phyloP scores from a whole-genome alignment of 2,329 filamentous ascomycete genomes.

The Colletotrichum tamarilloi region DNA sequence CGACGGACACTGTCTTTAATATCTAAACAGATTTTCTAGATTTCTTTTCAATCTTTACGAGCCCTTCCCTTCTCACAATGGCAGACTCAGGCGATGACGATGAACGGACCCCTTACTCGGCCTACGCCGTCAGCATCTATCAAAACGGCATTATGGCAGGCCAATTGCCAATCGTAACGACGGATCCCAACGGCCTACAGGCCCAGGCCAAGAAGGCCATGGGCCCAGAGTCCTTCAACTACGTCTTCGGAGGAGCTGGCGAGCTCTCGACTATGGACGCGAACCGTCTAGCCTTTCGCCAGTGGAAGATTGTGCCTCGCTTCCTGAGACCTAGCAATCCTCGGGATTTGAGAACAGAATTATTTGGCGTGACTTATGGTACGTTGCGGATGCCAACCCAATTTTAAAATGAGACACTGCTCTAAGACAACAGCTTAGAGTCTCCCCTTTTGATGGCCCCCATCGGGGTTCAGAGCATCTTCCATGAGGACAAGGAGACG shows the following conservation, averaged over 20 bases:
- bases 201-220: constrained; percentile 63
- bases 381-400: constrained; percentile 23
- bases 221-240: constrained; percentile 63
- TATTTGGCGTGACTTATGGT: constrained; percentile 64
- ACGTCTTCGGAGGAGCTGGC: constrained; percentile 72
- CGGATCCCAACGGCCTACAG: constrained; percentile 67
- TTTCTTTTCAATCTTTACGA: not conserved
- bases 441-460: constrained; percentile 73
- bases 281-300: constrained; percentile 67
- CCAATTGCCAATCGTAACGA: constrained; percentile 63
- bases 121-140: constrained; percentile 62
- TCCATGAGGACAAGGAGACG: constrained; percentile 73
- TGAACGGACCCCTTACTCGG: constrained; percentile 48
- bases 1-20: no score
- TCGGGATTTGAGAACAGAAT: constrained; percentile 60
- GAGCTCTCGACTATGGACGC: constrained; percentile 70
- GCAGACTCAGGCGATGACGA: constrained; percentile 35
- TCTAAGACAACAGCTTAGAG: constrained; percentile 37
- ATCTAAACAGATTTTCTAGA: not conserved
- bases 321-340: constrained; percentile 57
- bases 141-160: constrained; percentile 61
- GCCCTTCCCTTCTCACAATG: constrained; percentile 19
- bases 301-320: constrained; percentile 63
- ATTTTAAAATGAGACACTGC: not conserved
- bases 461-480: constrained; percentile 75